These are phyloP conservation scores for Metarhizium brunneum DNA, from an alignment of 2,329 filamentous ascomycete genomes.

Conservation along the genomic window DNA sequence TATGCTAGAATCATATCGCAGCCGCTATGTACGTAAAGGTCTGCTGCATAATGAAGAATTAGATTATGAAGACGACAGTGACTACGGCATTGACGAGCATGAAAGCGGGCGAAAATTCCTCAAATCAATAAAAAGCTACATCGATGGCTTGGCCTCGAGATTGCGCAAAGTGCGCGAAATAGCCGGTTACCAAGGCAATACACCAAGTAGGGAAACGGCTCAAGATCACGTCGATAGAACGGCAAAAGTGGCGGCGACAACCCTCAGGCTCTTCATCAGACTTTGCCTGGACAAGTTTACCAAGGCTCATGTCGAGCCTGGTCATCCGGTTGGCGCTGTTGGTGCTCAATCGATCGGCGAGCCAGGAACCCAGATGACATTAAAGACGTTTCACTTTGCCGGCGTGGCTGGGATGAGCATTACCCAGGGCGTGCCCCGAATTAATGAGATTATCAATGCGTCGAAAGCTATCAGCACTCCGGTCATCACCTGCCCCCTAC, in stretches of 20 bases:
- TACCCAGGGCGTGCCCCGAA: constrained; percentile 96
- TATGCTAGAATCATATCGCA: constrained; percentile 20
- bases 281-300: constrained; percentile 84
- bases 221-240: constrained; percentile 52
- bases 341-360: constrained; percentile 97
- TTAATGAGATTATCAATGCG: constrained; percentile 99
- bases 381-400: constrained; percentile 99
- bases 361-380: constrained; percentile 94
- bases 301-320: constrained; percentile 81
- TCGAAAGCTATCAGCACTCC: constrained; percentile 88
- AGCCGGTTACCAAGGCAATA: background rate
- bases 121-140: constrained; percentile 63
- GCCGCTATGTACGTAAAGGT: constrained; percentile 50
- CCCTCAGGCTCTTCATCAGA: constrained; percentile 64
- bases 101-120: constrained; percentile 79
- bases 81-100: constrained; percentile 62
- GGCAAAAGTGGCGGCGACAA: constrained; percentile 69
- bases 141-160: constrained; percentile 49
- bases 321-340: constrained; percentile 90
- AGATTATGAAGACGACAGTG: constrained; percentile 58
- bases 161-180: constrained; percentile 41
- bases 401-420: constrained; percentile 99
- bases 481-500: constrained; percentile 77
- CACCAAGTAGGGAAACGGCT: background rate
- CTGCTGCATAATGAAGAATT: constrained; percentile 48